These are phyloP conservation scores for Ciborinia camelliae DNA, from an alignment of 2,329 filamentous ascomycete genomes.

Conservation along the genomic window DNA sequence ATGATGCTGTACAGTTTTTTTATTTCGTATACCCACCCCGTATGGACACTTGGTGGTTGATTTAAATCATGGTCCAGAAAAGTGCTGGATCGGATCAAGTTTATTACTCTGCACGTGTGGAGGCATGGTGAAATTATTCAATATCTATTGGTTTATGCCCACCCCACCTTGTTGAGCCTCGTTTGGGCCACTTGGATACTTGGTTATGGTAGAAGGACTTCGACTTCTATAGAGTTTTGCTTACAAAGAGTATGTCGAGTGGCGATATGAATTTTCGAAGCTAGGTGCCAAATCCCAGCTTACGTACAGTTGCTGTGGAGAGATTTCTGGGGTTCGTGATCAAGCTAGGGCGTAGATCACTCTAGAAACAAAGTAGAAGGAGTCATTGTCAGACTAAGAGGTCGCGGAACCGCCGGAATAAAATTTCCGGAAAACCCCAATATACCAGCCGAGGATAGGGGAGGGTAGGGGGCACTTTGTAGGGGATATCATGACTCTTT, in stretches of 20 bases:
- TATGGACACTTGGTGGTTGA: background rate
- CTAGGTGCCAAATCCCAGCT: background rate
- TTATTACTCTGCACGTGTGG: background rate
- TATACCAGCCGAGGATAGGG: background rate
- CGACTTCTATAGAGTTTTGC: background rate
- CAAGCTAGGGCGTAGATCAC: no score
- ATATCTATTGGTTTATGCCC: background rate
- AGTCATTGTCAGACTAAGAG: background rate
- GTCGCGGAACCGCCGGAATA: background rate
- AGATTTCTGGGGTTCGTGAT: background rate
- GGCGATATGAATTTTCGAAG: background rate
- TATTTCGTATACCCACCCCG: background rate
- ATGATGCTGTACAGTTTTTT: background rate
- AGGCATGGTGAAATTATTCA: background rate
- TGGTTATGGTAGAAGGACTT: background rate
- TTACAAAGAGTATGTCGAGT: background rate
- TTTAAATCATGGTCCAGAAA: background rate
- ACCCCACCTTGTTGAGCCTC: background rate
- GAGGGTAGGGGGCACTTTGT: background rate
- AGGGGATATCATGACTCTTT: background rate
- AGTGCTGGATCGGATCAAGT: background rate
- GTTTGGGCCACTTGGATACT: background rate
- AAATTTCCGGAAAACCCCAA: background rate
- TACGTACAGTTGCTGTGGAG: background rate
- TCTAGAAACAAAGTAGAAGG: background rate